A percentile compares a stretch with the other conserved stretches of the same genome.
Conservation (phyloP, 306 rosid species). For the Biancaea sappan region DNA sequence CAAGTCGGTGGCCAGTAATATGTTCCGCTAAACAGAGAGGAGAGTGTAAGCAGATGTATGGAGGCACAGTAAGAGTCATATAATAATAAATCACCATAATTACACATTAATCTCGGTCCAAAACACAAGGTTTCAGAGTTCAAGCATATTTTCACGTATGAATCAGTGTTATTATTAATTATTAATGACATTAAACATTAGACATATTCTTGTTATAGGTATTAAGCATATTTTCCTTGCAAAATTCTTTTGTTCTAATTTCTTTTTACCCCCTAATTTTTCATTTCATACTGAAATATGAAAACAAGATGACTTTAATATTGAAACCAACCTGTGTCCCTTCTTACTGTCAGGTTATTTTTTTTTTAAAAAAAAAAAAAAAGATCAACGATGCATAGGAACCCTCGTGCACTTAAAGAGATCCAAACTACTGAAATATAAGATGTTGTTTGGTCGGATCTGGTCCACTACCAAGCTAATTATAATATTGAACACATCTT, state of each 20-base stretch:
- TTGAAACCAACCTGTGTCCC: too few relatives aligned
- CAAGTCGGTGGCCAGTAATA: conserved; percentile 2
- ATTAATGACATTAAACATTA: too few relatives aligned
- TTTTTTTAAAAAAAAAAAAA: too few relatives aligned
- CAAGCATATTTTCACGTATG: too few relatives aligned
- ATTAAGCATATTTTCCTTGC: background rate
- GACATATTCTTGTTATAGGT: too few relatives aligned
- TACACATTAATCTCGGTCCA: background rate
- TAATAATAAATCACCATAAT: conserved; percentile 26
- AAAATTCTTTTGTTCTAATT: background rate
- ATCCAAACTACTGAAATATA: too few relatives aligned
- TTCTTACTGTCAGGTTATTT: too few relatives aligned
- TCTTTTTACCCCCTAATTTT: background rate
- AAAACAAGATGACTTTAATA: too few relatives aligned
- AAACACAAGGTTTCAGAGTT: too few relatives aligned
- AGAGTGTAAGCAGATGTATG: background rate
- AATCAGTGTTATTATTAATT: too few relatives aligned
- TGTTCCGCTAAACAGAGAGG: background rate
- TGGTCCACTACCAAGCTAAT: background rate
- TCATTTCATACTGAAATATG: background rate
- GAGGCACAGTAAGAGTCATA: conserved; percentile 8
- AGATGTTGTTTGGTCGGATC: background rate
- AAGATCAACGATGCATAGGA: too few relatives aligned
- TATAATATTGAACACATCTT: background rate
- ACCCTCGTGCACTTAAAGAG: too few relatives aligned